Conservation (phyloP, 2,329 filamentous ascomycete genomes). For the Pseudocercospora pini-densiflorae region DNA sequence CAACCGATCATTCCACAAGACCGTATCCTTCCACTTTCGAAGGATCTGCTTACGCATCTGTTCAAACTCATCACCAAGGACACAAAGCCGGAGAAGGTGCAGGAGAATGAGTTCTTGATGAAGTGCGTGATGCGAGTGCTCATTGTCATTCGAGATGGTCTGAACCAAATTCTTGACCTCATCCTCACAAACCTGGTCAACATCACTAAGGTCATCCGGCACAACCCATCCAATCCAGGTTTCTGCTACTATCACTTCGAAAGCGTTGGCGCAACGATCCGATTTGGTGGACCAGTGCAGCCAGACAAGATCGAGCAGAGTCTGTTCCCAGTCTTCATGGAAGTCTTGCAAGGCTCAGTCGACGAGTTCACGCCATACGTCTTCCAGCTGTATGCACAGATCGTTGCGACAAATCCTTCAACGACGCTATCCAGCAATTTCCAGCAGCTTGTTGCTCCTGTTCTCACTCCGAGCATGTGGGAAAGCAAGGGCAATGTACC, state of each 20-base stretch:
- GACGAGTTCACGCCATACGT: constrained; percentile 96
- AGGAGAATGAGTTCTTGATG: constrained; percentile 99
- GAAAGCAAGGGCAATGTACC: constrained; percentile 92
- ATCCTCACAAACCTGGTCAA: constrained; percentile 83
- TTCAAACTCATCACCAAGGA: constrained; percentile 91
- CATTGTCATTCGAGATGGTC: constrained; percentile 86
- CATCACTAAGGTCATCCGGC: constrained; percentile 89
- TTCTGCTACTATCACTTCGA: constrained; percentile 99
- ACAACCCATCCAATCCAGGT: constrained; percentile 94
- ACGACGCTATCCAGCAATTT: constrained; percentile 81
- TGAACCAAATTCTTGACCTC: constrained; percentile 73
- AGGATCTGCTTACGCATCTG: constrained; percentile 84
- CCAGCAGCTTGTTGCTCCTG: constrained; percentile 74
- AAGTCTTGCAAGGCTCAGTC: constrained; percentile 79
- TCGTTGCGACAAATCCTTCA: constrained; percentile 83
- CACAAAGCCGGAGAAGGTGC: constrained; percentile 83
- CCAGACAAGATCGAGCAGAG: constrained; percentile 76
- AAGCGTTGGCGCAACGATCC: constrained; percentile 85
- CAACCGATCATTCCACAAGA: constrained; percentile 78
- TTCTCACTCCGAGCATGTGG: constrained; percentile 85
- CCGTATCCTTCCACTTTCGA: constrained; percentile 79
- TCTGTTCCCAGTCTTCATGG: constrained; percentile 82
- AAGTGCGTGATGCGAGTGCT: constrained; percentile 97
- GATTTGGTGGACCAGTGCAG: constrained; percentile 70
- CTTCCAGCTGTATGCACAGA: constrained; percentile 90